These are phyloP conservation scores for Tricholoma bakamatsutake DNA, from an alignment of 768 basidiomycete genomes.

Conservation along the genomic window DNA sequence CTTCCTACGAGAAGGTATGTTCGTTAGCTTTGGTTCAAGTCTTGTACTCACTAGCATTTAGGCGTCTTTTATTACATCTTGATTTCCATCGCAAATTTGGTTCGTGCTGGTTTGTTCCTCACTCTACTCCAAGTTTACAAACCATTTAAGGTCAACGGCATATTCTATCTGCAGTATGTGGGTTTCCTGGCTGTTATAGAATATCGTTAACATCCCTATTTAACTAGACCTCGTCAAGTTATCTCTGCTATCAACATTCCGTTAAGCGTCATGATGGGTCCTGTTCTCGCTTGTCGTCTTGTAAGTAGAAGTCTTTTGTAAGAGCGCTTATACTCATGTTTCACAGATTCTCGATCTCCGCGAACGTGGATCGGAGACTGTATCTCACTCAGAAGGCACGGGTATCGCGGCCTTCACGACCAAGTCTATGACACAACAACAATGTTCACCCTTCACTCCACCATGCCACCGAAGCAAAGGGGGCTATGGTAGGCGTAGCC, in stretches of 20 bases:
- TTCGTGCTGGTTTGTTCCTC: conserved; percentile 15
- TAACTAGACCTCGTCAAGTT: conserved; percentile 63
- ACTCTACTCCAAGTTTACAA: background rate
- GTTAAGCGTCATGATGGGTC: conserved; percentile 78
- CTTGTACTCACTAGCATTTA: conserved; percentile 17
- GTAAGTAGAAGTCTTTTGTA: conserved; percentile 28
- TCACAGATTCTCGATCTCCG: conserved; percentile 73
- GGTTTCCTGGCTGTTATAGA: background rate
- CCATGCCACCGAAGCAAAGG: conserved; percentile 42
- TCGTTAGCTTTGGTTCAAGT: background rate
- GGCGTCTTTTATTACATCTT: conserved; percentile 82
- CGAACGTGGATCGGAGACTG: conserved; percentile 76
- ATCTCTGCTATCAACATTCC: conserved; percentile 84
- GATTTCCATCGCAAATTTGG: conserved; percentile 82
- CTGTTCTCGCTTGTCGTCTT: conserved; percentile 73
- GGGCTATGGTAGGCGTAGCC: conserved; percentile 30
- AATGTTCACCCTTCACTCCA: conserved; percentile 50
- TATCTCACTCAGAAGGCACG: conserved; percentile 67
- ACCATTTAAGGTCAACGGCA: conserved; percentile 57
- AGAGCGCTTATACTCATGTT: conserved; percentile 6
- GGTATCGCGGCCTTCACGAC: conserved; percentile 63
- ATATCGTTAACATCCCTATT: background rate
- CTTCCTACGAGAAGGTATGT: conserved; percentile 71
- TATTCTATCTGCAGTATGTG: conserved; percentile 78
- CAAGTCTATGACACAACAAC: conserved; percentile 51